A percentile compares a stretch with the other conserved stretches of the same genome.
These are phyloP conservation scores for Fonsecaea erecta DNA, from an alignment of 2,329 filamentous ascomycete genomes.

Conservation along the genomic window DNA sequence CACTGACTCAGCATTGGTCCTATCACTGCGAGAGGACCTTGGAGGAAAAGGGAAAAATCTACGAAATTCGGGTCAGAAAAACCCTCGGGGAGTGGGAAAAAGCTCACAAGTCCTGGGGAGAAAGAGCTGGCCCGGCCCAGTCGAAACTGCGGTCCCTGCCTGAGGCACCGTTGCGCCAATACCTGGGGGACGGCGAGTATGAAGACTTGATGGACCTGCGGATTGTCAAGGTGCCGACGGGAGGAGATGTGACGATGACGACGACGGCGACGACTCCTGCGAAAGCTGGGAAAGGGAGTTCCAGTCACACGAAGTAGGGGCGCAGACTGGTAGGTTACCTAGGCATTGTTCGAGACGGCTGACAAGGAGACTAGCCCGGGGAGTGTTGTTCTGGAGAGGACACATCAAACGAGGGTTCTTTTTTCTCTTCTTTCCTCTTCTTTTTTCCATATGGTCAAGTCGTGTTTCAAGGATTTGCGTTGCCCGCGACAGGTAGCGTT, in stretches of 20 bases:
- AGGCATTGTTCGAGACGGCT: too few relatives aligned
- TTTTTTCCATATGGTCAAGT: too few relatives aligned
- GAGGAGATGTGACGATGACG: background rate
- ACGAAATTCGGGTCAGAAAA: background rate
- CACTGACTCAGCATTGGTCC: background rate
- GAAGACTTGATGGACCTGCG: constrained; percentile 12
- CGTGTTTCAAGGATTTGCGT: too few relatives aligned
- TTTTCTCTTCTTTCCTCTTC: too few relatives aligned
- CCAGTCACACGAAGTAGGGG: too few relatives aligned
- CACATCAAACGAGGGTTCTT: too few relatives aligned
- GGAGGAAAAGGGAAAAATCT: background rate
- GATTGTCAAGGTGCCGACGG: constrained; percentile 13
- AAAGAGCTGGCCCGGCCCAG: background rate
- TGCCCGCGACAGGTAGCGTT: too few relatives aligned
- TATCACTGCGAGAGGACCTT: background rate
- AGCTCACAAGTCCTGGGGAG: background rate
- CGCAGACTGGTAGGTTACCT: too few relatives aligned
- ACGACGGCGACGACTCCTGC: background rate
- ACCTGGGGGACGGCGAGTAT: constrained; percentile 13
- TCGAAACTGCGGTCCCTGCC: constrained; percentile 12
- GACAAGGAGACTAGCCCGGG: too few relatives aligned
- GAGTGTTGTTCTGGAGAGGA: too few relatives aligned
- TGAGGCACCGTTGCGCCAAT: constrained; percentile 6
- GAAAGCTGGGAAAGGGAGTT: too few relatives aligned
- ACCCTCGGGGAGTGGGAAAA: background rate